phyloP scores from a whole-genome alignment of 2,329 filamentous ascomycete genomes.

The Volutella citrinella region DNA sequence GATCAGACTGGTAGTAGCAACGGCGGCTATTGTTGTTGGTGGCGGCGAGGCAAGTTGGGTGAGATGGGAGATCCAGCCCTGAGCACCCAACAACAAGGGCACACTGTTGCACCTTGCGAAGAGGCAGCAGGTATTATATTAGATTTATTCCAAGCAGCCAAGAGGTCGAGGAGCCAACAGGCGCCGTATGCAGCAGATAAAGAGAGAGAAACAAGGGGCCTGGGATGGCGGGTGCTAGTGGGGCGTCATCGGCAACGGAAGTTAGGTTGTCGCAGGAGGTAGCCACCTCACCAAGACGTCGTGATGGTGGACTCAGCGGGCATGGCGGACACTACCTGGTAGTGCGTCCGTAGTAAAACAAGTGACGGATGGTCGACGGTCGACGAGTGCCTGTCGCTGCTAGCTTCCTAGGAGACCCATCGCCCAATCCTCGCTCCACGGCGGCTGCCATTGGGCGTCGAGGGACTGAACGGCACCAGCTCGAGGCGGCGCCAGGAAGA shows the following conservation, averaged over 20 bases:
- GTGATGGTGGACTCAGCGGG: conserved; percentile 2
- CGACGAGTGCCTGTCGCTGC: too few species aligned
- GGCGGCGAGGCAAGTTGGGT: too few species aligned
- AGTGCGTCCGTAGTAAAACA: conserved; percentile 9
- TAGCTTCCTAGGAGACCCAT: too few species aligned
- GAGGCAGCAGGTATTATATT: too few species aligned
- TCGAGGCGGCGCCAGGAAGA: too few species aligned
- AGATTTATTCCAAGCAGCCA: too few species aligned
- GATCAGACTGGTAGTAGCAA: conserved; percentile 9
- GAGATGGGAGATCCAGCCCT: conserved; percentile 3
- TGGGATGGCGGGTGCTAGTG: conserved; percentile 23
- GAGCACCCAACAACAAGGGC: too few species aligned
- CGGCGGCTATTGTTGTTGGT: conserved; percentile 9
- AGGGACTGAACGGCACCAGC: too few species aligned
- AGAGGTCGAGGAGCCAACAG: conserved; percentile 21
- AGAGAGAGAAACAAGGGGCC: conserved; percentile 12
- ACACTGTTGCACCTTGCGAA: too few species aligned
- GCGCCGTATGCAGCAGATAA: conserved; percentile 24
- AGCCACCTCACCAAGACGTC: conserved; percentile 10
- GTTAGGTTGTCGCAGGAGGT: conserved; percentile 3
- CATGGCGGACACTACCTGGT: conserved; percentile 15
- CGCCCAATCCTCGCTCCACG: too few species aligned
- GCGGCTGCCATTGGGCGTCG: too few species aligned
- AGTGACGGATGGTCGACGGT: too few species aligned
- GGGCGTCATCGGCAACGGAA: conserved; percentile 19